Conservation (phyloP, 306 rosid species). For the Cyclanthera cordifolia region DNA sequence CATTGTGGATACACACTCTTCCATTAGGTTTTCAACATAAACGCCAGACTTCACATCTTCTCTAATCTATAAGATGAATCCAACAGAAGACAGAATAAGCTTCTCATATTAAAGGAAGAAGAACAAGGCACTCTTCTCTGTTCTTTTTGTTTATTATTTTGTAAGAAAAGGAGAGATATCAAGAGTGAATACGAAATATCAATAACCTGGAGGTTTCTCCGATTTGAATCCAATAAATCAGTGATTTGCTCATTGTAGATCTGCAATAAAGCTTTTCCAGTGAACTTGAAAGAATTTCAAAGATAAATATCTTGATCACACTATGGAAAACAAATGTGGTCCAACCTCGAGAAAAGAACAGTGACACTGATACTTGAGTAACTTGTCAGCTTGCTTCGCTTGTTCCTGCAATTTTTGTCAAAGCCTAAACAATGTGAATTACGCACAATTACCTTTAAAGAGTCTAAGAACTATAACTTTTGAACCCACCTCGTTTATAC, state of each 20-base stretch:
- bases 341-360: constrained; percentile 94
- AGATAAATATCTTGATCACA: constrained; percentile 4
- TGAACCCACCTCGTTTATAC: constrained; percentile 59
- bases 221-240: constrained; percentile 82
- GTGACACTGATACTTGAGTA: constrained; percentile 76
- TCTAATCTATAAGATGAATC: constrained; percentile 48
- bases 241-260: constrained; percentile 97
- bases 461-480: constrained; percentile 10
- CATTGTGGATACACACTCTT: constrained; percentile 57
- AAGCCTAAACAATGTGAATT: constrained; percentile 15
- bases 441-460: not conserved
- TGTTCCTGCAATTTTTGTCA: constrained; percentile 50
- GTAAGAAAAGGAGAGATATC: no score
- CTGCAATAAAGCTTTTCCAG: constrained; percentile 38
- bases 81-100: constrained; percentile 13
- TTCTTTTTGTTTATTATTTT: not conserved
- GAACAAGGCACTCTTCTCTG: constrained; percentile 2
- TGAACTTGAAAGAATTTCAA: constrained; percentile 18
- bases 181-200: not conserved
- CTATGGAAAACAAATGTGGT: constrained; percentile 11
- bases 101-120: constrained; percentile 3
- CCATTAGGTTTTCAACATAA: constrained; percentile 89
- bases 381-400: constrained; percentile 68
- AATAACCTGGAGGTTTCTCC: constrained; percentile 67
- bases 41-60: constrained; percentile 99